Conservation (phyloP, 2,329 filamentous ascomycete species). For the Fusarium tuaranense region DNA sequence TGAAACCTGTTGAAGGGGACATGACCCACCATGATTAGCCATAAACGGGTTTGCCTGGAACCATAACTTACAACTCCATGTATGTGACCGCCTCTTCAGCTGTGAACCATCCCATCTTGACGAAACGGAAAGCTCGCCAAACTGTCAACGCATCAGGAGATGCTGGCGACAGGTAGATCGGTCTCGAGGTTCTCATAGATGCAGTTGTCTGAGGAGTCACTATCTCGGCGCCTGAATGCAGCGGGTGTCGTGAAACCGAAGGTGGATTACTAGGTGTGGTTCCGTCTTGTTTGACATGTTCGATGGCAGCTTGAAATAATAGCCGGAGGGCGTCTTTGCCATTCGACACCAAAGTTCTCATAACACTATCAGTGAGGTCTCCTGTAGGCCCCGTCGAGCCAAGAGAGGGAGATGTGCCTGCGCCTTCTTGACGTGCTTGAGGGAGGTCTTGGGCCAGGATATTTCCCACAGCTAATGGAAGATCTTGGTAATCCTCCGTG, state of each 20-base stretch:
- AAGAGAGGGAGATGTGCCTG: background rate
- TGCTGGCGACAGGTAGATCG: background rate
- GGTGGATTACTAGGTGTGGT: background rate
- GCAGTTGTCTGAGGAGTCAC: background rate
- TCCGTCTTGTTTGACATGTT: slow-evolving; percentile 10
- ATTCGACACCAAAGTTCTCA: slow-evolving; percentile 63
- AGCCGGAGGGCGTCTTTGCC: slow-evolving; percentile 65
- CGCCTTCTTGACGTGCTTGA: background rate
- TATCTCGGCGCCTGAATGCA: background rate
- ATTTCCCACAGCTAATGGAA: background rate
- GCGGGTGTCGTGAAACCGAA: background rate
- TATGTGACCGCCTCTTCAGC: slow-evolving; percentile 65
- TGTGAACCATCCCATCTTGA: slow-evolving; percentile 67
- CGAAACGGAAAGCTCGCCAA: slow-evolving; percentile 54
- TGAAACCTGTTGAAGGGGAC: slow-evolving; percentile 6
- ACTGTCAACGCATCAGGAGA: slow-evolving; percentile 13
- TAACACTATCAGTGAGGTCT: slow-evolving; percentile 42
- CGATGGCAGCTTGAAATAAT: slow-evolving; percentile 58
- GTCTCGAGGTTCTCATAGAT: background rate
- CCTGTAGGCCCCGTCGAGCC: background rate
- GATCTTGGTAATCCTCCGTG: background rate
- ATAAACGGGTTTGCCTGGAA: background rate
- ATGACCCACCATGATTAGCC: background rate
- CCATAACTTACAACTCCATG: slow-evolving; percentile 57
- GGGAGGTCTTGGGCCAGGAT: background rate